phyloP scores from a whole-genome alignment of 2,329 filamentous ascomycete genomes.

The Byssothecium circinans region DNA sequence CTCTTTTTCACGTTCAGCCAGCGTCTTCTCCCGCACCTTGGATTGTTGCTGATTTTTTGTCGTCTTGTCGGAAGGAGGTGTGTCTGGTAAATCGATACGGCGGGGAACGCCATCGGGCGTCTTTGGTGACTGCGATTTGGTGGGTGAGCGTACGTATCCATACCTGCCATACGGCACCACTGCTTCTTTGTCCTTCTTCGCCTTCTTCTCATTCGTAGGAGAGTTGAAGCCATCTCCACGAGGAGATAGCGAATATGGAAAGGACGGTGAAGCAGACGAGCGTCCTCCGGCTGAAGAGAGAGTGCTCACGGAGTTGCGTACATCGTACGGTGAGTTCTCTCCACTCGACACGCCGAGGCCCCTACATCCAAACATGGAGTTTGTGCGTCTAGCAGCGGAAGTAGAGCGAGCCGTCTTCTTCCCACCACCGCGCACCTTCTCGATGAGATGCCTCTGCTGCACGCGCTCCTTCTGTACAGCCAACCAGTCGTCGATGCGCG shows the following conservation, averaged over 20 bases:
- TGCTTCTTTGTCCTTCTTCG: background rate
- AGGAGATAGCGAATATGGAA: background rate
- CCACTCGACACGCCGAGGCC: background rate
- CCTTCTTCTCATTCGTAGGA: constrained; percentile 1
- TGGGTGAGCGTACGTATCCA: no score
- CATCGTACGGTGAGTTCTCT: background rate
- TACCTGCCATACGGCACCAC: constrained; percentile 7
- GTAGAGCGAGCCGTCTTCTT: constrained; percentile 11
- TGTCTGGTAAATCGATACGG: constrained; percentile 10
- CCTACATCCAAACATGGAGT: constrained; percentile 22
- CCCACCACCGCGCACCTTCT: background rate
- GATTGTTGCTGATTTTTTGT: background rate
- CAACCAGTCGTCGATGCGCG: constrained; percentile 32
- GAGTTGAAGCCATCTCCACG: background rate
- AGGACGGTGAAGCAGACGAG: background rate
- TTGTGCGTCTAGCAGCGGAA: constrained; percentile 5
- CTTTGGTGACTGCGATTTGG: background rate
- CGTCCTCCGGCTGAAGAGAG: background rate
- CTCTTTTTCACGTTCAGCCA: background rate
- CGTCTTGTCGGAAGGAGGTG: background rate
- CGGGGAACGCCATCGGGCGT: constrained; percentile 15
- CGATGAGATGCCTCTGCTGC: constrained; percentile 15
- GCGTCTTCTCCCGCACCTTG: background rate
- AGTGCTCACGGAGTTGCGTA: background rate
- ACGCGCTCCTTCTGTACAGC: constrained; percentile 24